phyloP scores from a whole-genome alignment of 257 asterid genomes.

The Leptodermis oblonga region DNA sequence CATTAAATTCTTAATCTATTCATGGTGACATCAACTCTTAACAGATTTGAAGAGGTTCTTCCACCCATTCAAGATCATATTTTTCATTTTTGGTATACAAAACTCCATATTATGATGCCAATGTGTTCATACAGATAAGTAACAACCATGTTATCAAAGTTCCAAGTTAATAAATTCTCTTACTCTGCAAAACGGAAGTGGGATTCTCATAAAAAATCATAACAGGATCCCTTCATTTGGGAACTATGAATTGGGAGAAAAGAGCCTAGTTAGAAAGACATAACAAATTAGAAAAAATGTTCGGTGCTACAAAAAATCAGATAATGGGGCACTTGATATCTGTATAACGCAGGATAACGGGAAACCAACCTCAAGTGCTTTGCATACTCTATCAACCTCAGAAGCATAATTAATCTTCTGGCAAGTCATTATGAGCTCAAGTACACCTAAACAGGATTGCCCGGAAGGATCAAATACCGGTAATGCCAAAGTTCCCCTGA shows the following conservation, averaged over 20 bases:
- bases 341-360: conserved; percentile 14
- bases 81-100: too few species aligned
- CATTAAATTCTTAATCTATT: not conserved
- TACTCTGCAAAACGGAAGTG: too few species aligned
- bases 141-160: not conserved
- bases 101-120: not conserved
- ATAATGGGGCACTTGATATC: too few species aligned
- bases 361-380: conserved; percentile 84
- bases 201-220: too few species aligned
- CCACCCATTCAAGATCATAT: too few species aligned
- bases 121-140: not conserved
- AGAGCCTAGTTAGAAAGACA: not conserved
- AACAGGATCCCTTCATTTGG: not conserved
- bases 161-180: too few species aligned
- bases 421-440: too few species aligned
- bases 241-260: not conserved
- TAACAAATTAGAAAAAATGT: not conserved
- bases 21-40: not conserved
- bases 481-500: too few species aligned
- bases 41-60: not conserved
- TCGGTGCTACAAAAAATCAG: too few species aligned
- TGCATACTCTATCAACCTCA: conserved; percentile 90
- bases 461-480: too few species aligned
- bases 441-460: too few species aligned
- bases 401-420: too few species aligned